These are phyloP conservation scores for Trichoderma sp. DNA, from an alignment of 2,329 filamentous ascomycete species.

Conservation along the genomic window DNA sequence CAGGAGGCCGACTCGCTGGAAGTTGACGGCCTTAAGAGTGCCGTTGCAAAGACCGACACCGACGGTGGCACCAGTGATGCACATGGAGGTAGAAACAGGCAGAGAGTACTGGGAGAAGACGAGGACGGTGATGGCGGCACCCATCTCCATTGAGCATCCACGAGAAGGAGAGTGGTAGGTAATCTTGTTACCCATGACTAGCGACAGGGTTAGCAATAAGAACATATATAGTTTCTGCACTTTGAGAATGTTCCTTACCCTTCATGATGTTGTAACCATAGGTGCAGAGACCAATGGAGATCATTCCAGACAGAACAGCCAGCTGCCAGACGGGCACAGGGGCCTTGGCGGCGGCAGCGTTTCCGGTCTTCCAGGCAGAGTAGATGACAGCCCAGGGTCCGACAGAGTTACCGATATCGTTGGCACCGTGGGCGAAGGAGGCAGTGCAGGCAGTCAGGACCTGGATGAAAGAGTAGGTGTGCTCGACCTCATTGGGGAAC, in stretches of 20 bases:
- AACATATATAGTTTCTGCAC: background rate
- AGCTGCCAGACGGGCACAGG: slow-evolving; percentile 75
- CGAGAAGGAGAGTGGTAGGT: slow-evolving; percentile 65
- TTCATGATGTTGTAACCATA: slow-evolving; percentile 88
- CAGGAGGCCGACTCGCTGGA: slow-evolving; percentile 69
- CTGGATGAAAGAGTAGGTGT: slow-evolving; percentile 68
- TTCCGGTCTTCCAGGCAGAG: slow-evolving; percentile 65
- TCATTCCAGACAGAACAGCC: slow-evolving; percentile 64
- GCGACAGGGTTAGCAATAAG: slow-evolving; percentile 9
- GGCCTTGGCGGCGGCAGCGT: slow-evolving; percentile 62
- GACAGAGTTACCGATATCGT: slow-evolving; percentile 73
- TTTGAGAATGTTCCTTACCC: slow-evolving; percentile 50
- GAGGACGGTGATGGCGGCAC: slow-evolving; percentile 74
- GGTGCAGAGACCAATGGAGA: slow-evolving; percentile 69
- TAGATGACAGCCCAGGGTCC: slow-evolving; percentile 73
- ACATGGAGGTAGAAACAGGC: slow-evolving; percentile 77
- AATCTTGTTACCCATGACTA: slow-evolving; percentile 80
- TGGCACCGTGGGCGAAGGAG: slow-evolving; percentile 75
- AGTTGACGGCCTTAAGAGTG: slow-evolving; percentile 72
- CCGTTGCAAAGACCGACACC: slow-evolving; percentile 79
- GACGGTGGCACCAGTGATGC: slow-evolving; percentile 77
- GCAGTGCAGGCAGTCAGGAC: slow-evolving; percentile 70
- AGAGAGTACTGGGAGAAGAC: slow-evolving; percentile 75
- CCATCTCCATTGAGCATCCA: slow-evolving; percentile 76
- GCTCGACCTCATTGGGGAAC: slow-evolving; percentile 71